Evolutionary conservation across 202 grass and related monocot genomes (phyloP).

Genomic region (Carex arenaria): DNA sequence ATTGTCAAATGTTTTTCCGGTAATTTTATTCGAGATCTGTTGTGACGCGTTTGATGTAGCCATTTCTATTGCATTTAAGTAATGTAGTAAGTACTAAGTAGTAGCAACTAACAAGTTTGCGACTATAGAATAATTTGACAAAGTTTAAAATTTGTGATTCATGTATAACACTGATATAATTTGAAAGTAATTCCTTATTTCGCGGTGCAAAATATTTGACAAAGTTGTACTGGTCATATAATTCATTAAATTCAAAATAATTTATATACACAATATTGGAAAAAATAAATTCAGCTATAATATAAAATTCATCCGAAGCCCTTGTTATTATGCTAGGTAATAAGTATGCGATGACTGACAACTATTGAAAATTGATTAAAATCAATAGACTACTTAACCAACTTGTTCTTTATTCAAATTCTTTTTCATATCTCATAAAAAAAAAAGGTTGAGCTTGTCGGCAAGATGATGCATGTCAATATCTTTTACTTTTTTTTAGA

Average conservation of each 20-base stretch:
- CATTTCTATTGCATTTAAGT: not conserved
- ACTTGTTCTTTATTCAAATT: not conserved
- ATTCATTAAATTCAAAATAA: not conserved
- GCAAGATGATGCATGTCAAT: no score
- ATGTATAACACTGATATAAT: no score
- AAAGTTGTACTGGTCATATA: no score
- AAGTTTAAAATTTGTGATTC: not conserved
- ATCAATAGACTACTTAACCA: not conserved
- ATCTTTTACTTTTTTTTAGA: not conserved
- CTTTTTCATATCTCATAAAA: not conserved
- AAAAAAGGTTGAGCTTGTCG: not conserved
- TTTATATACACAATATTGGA: not conserved
- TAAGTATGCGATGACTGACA: not conserved
- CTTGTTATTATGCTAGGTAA: not conserved
- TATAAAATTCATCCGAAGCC: not conserved
- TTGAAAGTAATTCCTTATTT: no score
- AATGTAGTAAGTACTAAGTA: no score
- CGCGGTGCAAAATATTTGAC: no score
- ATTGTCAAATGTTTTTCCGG: not conserved
- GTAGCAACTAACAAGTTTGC: no score
- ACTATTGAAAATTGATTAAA: not conserved
- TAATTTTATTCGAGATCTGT: not conserved
- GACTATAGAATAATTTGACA: not conserved
- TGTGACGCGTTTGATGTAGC: not conserved
- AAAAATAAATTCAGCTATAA: not conserved